Conservation (phyloP, 306 rosid species). For the Castanea sativa region DNA sequence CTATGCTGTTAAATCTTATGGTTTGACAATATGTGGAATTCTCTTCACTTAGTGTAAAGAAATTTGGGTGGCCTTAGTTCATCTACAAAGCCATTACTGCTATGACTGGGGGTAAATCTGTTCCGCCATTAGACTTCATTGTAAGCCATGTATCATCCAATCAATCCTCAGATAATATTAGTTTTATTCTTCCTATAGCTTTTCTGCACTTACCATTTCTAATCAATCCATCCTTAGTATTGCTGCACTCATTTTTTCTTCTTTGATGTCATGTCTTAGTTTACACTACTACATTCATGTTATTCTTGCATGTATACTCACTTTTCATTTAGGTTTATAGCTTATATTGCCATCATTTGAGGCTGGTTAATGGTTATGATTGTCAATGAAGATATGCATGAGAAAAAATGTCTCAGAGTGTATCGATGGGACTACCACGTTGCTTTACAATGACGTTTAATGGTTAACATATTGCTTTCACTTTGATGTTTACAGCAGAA, state of each 20-base stretch:
- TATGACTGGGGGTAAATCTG: too few relatives aligned
- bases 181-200: background rate
- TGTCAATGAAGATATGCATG: background rate
- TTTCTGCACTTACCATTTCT: background rate
- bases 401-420: background rate
- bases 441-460: background rate
- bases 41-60: too few relatives aligned
- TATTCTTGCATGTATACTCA: background rate
- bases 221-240: background rate
- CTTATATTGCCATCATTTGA: background rate
- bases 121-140: too few relatives aligned
- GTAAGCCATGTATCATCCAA: too few relatives aligned
- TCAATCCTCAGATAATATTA: background rate
- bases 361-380: background rate
- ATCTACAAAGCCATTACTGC: too few relatives aligned
- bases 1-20: too few relatives aligned
- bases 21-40: too few relatives aligned
- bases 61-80: too few relatives aligned
- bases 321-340: background rate
- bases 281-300: background rate
- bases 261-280: background rate
- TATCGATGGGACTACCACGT: background rate
- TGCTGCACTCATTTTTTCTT: background rate
- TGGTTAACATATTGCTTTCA: background rate
- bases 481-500: conserved; percentile 39